Evolutionary conservation across 352 stramenopile species (phyloP).

Genomic region (Globisporangium perplexum): DNA sequence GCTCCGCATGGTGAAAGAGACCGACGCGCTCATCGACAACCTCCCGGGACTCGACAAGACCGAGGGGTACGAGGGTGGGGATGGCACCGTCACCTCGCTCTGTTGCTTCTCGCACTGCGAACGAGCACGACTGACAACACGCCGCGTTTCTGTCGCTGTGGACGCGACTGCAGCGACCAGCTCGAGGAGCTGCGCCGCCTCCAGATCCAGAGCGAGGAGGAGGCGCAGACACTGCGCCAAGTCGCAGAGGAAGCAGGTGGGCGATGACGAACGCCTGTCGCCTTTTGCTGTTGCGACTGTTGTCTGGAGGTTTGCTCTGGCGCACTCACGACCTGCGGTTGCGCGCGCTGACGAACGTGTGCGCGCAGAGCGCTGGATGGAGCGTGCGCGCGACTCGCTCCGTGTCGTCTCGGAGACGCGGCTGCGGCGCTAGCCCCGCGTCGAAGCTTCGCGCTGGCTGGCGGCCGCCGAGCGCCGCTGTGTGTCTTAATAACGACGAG

Average conservation of each 20-base stretch:
- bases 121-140: background rate
- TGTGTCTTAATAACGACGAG: background rate
- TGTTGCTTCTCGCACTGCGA: too few species aligned
- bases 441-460: background rate
- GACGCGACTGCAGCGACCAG: conserved; percentile 56
- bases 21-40: conserved; percentile 70
- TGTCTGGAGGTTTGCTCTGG: too few species aligned
- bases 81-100: background rate
- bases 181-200: conserved; percentile 71
- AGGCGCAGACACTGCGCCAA: conserved; percentile 77
- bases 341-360: background rate
- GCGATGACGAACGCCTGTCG: too few species aligned
- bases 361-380: conserved; percentile 69
- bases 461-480: background rate
- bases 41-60: conserved; percentile 79
- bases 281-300: too few species aligned
- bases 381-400: conserved; percentile 73
- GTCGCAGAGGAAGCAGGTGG: conserved; percentile 76
- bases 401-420: conserved; percentile 79
- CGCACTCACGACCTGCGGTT: too few species aligned
- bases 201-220: conserved; percentile 82
- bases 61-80: conserved; percentile 36
- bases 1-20: conserved; percentile 74
- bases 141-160: too few species aligned
- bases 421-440: conserved; percentile 31